Evolutionary conservation across 805 yeast species (phyloP).

Genomic region (Lachancea fermentati): DNA sequence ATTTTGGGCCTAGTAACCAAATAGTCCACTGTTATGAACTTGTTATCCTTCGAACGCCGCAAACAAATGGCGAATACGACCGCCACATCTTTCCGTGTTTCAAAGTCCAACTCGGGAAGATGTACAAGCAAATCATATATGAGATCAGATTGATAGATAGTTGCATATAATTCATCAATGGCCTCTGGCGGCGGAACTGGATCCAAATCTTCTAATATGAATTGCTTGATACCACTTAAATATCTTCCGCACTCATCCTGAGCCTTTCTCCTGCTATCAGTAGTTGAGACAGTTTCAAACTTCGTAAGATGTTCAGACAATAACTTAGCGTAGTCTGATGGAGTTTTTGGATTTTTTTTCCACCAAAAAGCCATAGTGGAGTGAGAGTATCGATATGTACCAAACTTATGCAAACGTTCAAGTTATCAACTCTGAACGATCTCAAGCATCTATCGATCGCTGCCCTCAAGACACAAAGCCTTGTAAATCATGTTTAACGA

Average conservation of each 20-base stretch:
- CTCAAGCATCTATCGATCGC: too few species aligned
- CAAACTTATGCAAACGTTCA: too few species aligned
- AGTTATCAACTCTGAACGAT: too few species aligned
- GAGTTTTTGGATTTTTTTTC: conserved; percentile 85
- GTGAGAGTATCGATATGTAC: neutral
- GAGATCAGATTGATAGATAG: conserved; percentile 66
- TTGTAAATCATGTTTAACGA: too few species aligned
- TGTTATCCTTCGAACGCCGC: conserved; percentile 67
- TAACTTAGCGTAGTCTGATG: conserved; percentile 72
- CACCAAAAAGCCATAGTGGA: conserved; percentile 77
- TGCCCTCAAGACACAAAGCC: too few species aligned
- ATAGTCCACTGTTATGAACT: conserved; percentile 86
- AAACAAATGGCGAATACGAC: conserved; percentile 68
- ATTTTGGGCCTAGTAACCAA: conserved; percentile 62
- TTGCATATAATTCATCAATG: conserved; percentile 70
- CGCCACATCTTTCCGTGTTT: conserved; percentile 78
- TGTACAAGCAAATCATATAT: conserved; percentile 55
- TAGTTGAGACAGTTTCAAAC: conserved; percentile 39
- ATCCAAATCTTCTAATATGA: conserved; percentile 58
- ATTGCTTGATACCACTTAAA: conserved; percentile 56
- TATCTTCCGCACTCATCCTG: conserved; percentile 73
- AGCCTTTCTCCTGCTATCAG: conserved; percentile 37
- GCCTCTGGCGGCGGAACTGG: conserved; percentile 59
- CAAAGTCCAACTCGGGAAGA: conserved; percentile 73
- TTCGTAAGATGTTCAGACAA: conserved; percentile 68